Conservation (phyloP, 306 rosid species). For the Pachyrhizus erosus region DNA sequence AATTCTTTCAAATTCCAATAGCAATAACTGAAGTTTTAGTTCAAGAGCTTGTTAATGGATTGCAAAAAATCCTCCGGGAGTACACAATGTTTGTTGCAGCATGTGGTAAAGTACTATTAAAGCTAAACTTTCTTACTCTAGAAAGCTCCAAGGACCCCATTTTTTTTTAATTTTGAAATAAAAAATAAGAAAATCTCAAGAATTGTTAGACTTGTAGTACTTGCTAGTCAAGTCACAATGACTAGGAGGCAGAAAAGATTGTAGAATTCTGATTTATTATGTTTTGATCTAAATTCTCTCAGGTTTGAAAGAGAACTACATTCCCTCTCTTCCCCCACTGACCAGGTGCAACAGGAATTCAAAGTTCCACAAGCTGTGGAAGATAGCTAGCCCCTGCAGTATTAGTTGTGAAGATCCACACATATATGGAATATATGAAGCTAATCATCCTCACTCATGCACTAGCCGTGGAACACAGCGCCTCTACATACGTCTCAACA, state of each 20-base stretch:
- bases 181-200: background rate
- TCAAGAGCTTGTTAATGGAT: slow-evolving; percentile 68
- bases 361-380: slow-evolving; percentile 73
- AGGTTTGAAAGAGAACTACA: slow-evolving; percentile 84
- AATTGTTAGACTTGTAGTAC: background rate
- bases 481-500: slow-evolving; percentile 93
- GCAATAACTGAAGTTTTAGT: slow-evolving; percentile 74
- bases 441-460: slow-evolving; percentile 68
- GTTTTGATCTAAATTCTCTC: slow-evolving; percentile 22
- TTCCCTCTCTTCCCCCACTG: slow-evolving; percentile 85
- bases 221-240: background rate
- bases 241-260: background rate
- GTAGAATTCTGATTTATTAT: slow-evolving; percentile 9
- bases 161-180: background rate
- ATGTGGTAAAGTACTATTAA: slow-evolving; percentile 55
- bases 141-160: background rate
- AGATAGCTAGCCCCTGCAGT: slow-evolving; percentile 77
- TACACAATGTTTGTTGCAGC: slow-evolving; percentile 75
- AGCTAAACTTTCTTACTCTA: background rate
- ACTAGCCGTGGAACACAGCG: slow-evolving; percentile 97
- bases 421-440: slow-evolving; percentile 52
- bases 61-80: slow-evolving; percentile 61
- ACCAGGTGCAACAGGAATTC: slow-evolving; percentile 86
- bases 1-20: slow-evolving; percentile 78
- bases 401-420: slow-evolving; percentile 61